Evolutionary conservation across 352 stramenopile genomes (phyloP).

Genomic region (Globisporangium polare): DNA sequence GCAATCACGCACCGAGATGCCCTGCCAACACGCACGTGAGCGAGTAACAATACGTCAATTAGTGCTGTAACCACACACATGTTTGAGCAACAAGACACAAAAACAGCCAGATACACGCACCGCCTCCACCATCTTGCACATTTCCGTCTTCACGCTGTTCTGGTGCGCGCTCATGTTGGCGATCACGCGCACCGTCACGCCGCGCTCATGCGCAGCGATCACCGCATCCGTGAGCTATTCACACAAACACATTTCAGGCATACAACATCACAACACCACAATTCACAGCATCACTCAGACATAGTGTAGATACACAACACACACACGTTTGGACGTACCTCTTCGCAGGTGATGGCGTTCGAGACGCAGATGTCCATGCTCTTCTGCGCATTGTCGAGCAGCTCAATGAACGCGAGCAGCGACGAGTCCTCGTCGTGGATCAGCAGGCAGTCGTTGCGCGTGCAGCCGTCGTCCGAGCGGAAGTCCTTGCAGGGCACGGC

Average conservation of each 20-base stretch:
- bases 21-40: too few species aligned
- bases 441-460: background rate
- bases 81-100: background rate
- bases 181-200: constrained; percentile 6
- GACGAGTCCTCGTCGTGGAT: background rate
- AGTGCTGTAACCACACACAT: too few species aligned
- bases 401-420: background rate
- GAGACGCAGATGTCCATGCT: background rate
- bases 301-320: background rate
- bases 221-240: background rate
- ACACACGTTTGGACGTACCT: background rate
- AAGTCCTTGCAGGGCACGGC: background rate
- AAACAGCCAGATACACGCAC: background rate
- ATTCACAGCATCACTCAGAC: background rate
- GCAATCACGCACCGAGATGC: too few species aligned
- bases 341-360: constrained; percentile 4
- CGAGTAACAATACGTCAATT: too few species aligned
- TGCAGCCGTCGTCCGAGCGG: background rate
- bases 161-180: background rate
- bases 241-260: background rate
- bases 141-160: background rate
- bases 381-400: background rate
- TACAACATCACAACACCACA: background rate
- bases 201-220: background rate
- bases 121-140: background rate